Percentiles rank a stretch among this genome's conserved stretches.
Conservation (phyloP, 2,329 filamentous ascomycete genomes). For the Rosellinia necatrix region DNA sequence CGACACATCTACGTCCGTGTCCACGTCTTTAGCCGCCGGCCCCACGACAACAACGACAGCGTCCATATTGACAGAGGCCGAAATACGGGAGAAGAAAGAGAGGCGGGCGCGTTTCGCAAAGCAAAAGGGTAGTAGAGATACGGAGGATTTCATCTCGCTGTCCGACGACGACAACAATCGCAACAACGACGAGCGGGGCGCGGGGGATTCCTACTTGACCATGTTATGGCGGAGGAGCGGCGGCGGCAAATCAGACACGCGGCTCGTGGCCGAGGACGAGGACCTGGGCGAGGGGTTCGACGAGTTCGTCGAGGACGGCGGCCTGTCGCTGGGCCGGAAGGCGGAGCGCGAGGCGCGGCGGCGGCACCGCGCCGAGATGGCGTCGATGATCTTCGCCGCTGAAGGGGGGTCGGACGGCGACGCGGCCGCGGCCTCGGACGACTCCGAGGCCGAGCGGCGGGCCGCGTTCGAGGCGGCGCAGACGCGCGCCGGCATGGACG, state of each 20-base stretch:
- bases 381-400: conserved; percentile 78
- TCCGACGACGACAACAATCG: conserved; percentile 53
- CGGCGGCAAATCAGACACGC: conserved; percentile 59
- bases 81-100: conserved; percentile 90
- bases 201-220: conserved; percentile 39
- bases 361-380: conserved; percentile 76
- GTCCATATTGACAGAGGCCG: conserved; percentile 76
- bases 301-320: conserved; percentile 84
- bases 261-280: conserved; percentile 84
- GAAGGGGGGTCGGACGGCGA: conserved; percentile 58
- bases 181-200: conserved; percentile 40
- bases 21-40: conserved; percentile 41
- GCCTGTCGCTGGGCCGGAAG: conserved; percentile 75
- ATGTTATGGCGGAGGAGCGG: conserved; percentile 46
- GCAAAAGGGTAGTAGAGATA: conserved; percentile 50
- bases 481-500: conserved; percentile 84
- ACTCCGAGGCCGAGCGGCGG: conserved; percentile 71
- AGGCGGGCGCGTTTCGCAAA: conserved; percentile 80
- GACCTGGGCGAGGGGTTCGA: conserved; percentile 94
- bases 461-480: conserved; percentile 88
- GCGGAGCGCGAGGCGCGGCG: conserved; percentile 74
- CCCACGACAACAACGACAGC: conserved; percentile 36
- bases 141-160: conserved; percentile 68
- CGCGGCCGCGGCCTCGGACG: conserved; percentile 61
- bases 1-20: conserved; percentile 48